phyloP scores from a whole-genome alignment of 345 rosid species.

The Draba incana region DNA sequence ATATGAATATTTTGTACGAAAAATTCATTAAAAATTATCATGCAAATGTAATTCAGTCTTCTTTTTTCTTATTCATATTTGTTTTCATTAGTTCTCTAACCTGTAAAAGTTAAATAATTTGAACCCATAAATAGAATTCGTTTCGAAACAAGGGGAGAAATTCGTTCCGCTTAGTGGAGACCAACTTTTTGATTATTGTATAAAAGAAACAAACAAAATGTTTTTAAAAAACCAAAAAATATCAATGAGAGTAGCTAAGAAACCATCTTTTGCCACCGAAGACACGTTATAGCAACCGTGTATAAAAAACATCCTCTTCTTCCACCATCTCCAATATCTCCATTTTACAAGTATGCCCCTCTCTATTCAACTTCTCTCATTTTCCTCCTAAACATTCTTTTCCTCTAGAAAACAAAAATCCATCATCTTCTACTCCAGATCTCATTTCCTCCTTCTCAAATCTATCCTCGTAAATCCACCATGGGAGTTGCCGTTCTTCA shows the following conservation, averaged over 20 bases:
- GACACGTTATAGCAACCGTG: constrained; percentile 1
- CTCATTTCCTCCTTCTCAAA: neutral
- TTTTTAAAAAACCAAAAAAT: neutral
- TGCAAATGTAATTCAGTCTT: no score
- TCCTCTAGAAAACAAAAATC: neutral
- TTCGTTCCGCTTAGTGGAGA: no score
- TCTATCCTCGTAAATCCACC: constrained; percentile 7
- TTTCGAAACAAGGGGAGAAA: no score
- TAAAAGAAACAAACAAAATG: no score
- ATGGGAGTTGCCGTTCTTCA: constrained; percentile 67
- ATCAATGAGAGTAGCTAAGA: neutral
- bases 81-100: no score
- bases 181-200: no score
- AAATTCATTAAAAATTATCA: no score
- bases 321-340: neutral
- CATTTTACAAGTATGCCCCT: constrained; percentile 14
- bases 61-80: no score
- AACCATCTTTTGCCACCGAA: constrained; percentile 19
- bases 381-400: neutral
- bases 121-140: no score
- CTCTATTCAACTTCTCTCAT: neutral
- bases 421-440: neutral
- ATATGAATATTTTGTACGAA: no score
- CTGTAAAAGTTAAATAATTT: no score
- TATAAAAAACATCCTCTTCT: constrained; percentile 7